phyloP scores from a whole-genome alignment of 768 basidiomycete species.

The Butyriboletus loyo region DNA sequence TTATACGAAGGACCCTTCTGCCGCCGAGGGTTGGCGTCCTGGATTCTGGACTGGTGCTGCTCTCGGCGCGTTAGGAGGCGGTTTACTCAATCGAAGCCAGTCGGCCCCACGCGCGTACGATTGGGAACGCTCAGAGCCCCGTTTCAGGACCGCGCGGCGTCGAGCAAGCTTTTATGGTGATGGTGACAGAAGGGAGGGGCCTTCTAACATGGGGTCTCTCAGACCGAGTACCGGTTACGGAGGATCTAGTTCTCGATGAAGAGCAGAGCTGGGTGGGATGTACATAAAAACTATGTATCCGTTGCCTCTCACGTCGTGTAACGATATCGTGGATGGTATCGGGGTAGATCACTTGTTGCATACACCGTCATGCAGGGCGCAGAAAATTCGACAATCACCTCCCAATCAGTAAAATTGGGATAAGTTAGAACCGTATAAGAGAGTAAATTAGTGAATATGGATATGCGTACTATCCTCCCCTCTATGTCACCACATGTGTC shows the following conservation, averaged over 20 bases:
- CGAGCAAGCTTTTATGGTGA: slow-evolving; percentile 20
- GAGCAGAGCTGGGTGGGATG: slow-evolving; percentile 1
- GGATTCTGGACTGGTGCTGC: slow-evolving; percentile 88
- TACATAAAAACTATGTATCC: neutral
- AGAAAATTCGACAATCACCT: no score
- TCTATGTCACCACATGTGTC: neutral
- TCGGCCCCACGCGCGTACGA: slow-evolving; percentile 41
- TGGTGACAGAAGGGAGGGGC: slow-evolving; percentile 64
- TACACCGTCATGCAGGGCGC: no score
- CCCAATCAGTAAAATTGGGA: slow-evolving; percentile 1
- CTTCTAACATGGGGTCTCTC: slow-evolving; percentile 67
- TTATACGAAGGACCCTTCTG: slow-evolving; percentile 42
- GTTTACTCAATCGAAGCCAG: slow-evolving; percentile 44
- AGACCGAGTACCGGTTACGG: slow-evolving; percentile 79
- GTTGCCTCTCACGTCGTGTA: neutral
- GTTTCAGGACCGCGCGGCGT: slow-evolving; percentile 28
- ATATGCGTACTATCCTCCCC: slow-evolving; percentile 7
- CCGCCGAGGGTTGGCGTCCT: slow-evolving; percentile 47
- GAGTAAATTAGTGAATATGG: slow-evolving; percentile 13
- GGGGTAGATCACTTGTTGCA: neutral
- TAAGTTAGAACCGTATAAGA: neutral
- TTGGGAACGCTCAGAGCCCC: slow-evolving; percentile 52
- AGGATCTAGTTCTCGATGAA: slow-evolving; percentile 67
- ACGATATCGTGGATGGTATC: neutral
- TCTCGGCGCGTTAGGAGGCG: slow-evolving; percentile 66